phyloP scores from a whole-genome alignment of 177 flowering plant species.

The Vitis hybrid region DNA sequence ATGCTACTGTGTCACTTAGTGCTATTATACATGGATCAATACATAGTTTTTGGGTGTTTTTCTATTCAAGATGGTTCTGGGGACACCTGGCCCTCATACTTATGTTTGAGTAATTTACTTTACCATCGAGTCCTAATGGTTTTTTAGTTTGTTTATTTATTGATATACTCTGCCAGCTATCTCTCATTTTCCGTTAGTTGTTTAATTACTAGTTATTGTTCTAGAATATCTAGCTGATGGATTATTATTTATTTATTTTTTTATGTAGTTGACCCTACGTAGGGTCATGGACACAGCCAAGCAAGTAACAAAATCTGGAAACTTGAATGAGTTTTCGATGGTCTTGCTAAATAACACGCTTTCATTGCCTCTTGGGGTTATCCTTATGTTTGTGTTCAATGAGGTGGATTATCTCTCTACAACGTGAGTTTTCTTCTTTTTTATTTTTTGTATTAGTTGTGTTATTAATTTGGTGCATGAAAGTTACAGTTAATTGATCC shows the following conservation, averaged over 20 bases:
- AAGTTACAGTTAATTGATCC: no score
- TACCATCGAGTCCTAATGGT: background rate
- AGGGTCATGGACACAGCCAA: constrained; percentile 99
- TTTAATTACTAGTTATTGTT: background rate
- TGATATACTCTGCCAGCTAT: no score
- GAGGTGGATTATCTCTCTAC: constrained; percentile 81
- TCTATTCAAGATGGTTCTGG: no score
- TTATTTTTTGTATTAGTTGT: background rate
- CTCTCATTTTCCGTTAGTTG: background rate
- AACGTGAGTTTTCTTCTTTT: constrained; percentile 63
- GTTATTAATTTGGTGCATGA: background rate
- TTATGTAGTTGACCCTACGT: constrained; percentile 82
- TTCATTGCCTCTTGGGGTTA: constrained; percentile 81
- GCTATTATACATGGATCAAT: no score
- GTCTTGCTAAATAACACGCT: constrained; percentile 92
- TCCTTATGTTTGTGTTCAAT: constrained; percentile 67
- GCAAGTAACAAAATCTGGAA: constrained; percentile 89
- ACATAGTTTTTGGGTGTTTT: no score
- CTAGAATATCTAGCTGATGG: background rate
- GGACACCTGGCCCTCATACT: no score
- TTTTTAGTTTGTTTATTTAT: background rate
- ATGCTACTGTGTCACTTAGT: no score
- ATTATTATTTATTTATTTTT: background rate
- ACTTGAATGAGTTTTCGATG: constrained; percentile 93
- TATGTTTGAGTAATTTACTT: no score